Percentiles rank a stretch among this genome's conserved stretches.
These are phyloP conservation scores for Kuraishia floccosa DNA, from an alignment of 805 yeast species.

Conservation along the genomic window DNA sequence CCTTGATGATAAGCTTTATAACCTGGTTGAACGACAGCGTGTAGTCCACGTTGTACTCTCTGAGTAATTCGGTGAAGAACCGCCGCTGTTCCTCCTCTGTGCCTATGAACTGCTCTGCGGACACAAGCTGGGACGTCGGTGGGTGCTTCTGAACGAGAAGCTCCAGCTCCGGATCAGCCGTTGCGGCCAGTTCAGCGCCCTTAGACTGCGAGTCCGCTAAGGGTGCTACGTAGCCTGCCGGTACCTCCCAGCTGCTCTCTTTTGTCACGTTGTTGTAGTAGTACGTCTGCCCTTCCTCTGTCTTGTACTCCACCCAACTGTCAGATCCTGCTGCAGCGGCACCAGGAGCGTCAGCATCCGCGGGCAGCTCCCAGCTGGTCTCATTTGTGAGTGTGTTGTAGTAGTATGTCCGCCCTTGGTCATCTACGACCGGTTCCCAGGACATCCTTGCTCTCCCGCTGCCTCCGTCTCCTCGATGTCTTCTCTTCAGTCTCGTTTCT, in stretches of 20 bases:
- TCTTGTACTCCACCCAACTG: slow-evolving; percentile 3
- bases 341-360: slow-evolving; percentile 19
- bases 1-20: slow-evolving; percentile 42
- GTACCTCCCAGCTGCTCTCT: slow-evolving; percentile 62
- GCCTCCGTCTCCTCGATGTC: too few relatives aligned
- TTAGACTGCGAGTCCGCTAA: not conserved
- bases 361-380: slow-evolving; percentile 78
- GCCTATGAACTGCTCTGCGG: not conserved
- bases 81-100: slow-evolving; percentile 20
- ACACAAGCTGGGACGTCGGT: not conserved
- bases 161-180: too few relatives aligned
- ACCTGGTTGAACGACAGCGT: slow-evolving; percentile 68
- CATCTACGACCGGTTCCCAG: slow-evolving; percentile 61
- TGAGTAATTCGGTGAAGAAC: slow-evolving; percentile 46
- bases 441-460: too few relatives aligned
- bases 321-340: slow-evolving; percentile 2
- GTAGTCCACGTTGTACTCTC: slow-evolving; percentile 47
- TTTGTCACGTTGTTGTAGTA: slow-evolving; percentile 24
- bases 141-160: slow-evolving; percentile 4
- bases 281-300: slow-evolving; percentile 3
- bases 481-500: too few relatives aligned
- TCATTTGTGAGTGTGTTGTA: slow-evolving; percentile 52
- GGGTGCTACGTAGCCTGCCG: slow-evolving; percentile 1
- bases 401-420: slow-evolving; percentile 58
- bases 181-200: slow-evolving; percentile 8